Evolutionary conservation across 2,329 filamentous ascomycete genomes (phyloP).

Genomic region (Sarocladiaceae sp.): DNA sequence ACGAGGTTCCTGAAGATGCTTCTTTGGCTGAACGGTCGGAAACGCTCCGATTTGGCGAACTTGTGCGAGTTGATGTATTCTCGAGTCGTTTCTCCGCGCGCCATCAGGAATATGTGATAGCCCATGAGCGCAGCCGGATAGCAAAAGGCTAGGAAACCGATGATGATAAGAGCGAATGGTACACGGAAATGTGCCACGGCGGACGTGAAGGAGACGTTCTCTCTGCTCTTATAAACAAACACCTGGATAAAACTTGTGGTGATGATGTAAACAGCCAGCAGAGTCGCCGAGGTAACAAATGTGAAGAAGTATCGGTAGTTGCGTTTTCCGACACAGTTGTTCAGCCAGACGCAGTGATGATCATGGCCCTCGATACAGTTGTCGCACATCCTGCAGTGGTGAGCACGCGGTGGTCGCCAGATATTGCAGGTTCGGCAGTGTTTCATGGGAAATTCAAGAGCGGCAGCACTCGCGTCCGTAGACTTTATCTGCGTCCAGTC

Average conservation of each 20-base stretch:
- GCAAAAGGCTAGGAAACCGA: conserved; percentile 64
- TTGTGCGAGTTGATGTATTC: conserved; percentile 97
- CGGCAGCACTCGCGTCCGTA: conserved; percentile 64
- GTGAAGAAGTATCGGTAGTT: conserved; percentile 98
- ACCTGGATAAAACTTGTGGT: conserved; percentile 76
- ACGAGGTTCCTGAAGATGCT: conserved; percentile 71
- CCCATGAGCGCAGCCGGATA: conserved; percentile 80
- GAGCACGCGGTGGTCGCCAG: conserved; percentile 90
- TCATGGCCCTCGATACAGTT: conserved; percentile 97
- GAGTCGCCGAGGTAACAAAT: conserved; percentile 73
- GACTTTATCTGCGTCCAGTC: conserved; percentile 93
- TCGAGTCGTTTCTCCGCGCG: conserved; percentile 85
- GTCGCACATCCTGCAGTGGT: conserved; percentile 94
- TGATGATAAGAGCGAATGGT: conserved; percentile 83
- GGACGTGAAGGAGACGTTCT: conserved; percentile 59
- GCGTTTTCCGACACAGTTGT: conserved; percentile 93
- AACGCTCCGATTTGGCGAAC: conserved; percentile 85
- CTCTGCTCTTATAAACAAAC: conserved; percentile 59
- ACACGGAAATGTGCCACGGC: conserved; percentile 68
- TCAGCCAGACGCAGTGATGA: conserved; percentile 98
- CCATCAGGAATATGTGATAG: conserved; percentile 90
- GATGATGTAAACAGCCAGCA: conserved; percentile 71
- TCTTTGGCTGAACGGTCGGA: conserved; percentile 81
- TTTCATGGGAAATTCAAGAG: conserved; percentile 97
- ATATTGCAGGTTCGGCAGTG: conserved; percentile 98